Conservation (phyloP, 805 yeast genomes). For the Henningerozyma blattae region DNA sequence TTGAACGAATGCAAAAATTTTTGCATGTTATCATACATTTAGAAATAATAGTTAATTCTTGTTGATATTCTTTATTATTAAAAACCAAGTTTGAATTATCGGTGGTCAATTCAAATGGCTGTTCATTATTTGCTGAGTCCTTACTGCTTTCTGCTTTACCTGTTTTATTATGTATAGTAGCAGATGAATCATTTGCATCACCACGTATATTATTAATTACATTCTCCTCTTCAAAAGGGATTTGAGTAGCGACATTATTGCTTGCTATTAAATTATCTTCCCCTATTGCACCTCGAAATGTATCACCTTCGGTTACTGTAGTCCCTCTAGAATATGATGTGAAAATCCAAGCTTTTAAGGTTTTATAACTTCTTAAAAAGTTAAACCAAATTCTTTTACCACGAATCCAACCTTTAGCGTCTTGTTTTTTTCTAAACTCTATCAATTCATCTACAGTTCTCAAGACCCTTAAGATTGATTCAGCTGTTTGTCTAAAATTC, state of each 20-base stretch:
- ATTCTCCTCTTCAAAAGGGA: background rate
- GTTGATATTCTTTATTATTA: no score
- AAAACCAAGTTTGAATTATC: background rate
- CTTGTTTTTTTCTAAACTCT: constrained; percentile 21
- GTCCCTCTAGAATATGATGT: constrained; percentile 8
- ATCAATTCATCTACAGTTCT: constrained; percentile 22
- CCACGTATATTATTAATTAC: no score
- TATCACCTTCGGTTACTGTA: constrained; percentile 25
- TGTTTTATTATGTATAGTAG: background rate
- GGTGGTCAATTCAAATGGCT: constrained; percentile 4
- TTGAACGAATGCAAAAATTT: constrained; percentile 11
- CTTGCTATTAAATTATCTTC: background rate
- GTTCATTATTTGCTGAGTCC: background rate
- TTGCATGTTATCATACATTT: constrained; percentile 1
- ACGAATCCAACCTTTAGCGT: constrained; percentile 26
- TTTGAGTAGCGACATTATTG: background rate
- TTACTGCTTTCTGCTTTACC: background rate
- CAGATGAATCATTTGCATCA: no score
- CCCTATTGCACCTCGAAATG: constrained; percentile 21
- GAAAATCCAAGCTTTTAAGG: constrained; percentile 27
- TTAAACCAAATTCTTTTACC: constrained; percentile 34
- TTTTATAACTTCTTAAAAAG: constrained; percentile 23
- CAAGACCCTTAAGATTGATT: constrained; percentile 22
- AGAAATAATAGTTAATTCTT: background rate
- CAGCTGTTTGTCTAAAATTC: constrained; percentile 32